phyloP scores from a whole-genome alignment of 805 yeast species.

The Candida yuanshanica region DNA sequence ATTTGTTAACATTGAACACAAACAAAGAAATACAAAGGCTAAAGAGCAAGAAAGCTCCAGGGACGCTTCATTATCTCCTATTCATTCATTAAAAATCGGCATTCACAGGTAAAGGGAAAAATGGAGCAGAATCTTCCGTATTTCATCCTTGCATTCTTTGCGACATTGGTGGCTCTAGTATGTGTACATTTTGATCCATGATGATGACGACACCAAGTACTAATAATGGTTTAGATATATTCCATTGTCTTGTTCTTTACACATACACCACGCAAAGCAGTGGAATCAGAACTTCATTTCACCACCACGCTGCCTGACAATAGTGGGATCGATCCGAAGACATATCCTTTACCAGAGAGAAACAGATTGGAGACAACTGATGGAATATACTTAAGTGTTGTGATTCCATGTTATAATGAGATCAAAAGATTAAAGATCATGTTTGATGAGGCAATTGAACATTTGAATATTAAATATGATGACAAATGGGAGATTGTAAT shows the following conservation, averaged over 20 bases:
- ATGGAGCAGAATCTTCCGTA: not conserved
- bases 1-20: too few relatives aligned
- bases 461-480: conserved; percentile 35
- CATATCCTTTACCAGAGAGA: conserved; percentile 27
- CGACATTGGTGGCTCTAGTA: not conserved
- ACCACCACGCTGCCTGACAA: conserved; percentile 38
- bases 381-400: conserved; percentile 59
- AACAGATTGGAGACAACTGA: conserved; percentile 17
- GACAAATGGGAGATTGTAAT: conserved; percentile 68
- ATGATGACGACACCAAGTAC: not conserved
- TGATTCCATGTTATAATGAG: conserved; percentile 94
- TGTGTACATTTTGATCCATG: not conserved
- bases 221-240: conserved; percentile 6
- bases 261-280: conserved; percentile 57
- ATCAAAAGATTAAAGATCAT: conserved; percentile 61
- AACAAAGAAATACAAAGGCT: not conserved
- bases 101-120: too few relatives aligned
- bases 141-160: not conserved
- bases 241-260: conserved; percentile 34
- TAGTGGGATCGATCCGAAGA: conserved; percentile 25
- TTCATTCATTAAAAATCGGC: too few relatives aligned
- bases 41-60: too few relatives aligned
- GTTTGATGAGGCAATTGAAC: conserved; percentile 64
- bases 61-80: not conserved
- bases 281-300: conserved; percentile 47